Conservation (phyloP, 139 green algal species). For the Chlamydomonas sp. region DNA sequence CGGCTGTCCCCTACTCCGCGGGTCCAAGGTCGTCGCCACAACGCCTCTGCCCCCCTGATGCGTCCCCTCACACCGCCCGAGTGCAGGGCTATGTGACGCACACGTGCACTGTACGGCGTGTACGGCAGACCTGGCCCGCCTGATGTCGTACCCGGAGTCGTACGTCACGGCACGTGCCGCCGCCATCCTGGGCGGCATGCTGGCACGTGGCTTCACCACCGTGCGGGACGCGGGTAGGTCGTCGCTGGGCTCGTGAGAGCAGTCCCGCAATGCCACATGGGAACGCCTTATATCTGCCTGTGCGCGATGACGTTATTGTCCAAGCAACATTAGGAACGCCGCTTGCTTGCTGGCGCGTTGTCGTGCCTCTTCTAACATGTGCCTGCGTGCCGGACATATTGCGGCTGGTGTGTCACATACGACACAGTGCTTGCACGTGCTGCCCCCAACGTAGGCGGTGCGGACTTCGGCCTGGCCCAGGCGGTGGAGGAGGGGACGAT, state of each 20-base stretch:
- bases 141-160: slow-evolving; percentile 55
- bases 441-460: no score
- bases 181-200: slow-evolving; percentile 66
- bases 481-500: slow-evolving; percentile 74
- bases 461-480: slow-evolving; percentile 72
- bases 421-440: no score
- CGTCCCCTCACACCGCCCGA: slow-evolving; percentile 41
- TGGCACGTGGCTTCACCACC: slow-evolving; percentile 78
- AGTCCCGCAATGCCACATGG: no score
- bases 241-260: no score
- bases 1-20: background rate
- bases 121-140: slow-evolving; percentile 64
- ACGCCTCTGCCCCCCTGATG: background rate
- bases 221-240: slow-evolving; percentile 57
- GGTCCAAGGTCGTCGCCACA: background rate
- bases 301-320: no score
- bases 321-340: no score
- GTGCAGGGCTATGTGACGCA: slow-evolving; percentile 64
- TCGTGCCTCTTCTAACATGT: no score
- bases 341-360: no score
- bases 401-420: no score
- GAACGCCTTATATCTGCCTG: no score
- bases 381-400: no score
- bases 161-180: slow-evolving; percentile 56
- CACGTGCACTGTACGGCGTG: slow-evolving; percentile 76